Evolutionary conservation across 2,329 filamentous ascomycete genomes (phyloP), one percentile per base, ranked within the genome.

Genomic region (Capronia americana): DNA sequence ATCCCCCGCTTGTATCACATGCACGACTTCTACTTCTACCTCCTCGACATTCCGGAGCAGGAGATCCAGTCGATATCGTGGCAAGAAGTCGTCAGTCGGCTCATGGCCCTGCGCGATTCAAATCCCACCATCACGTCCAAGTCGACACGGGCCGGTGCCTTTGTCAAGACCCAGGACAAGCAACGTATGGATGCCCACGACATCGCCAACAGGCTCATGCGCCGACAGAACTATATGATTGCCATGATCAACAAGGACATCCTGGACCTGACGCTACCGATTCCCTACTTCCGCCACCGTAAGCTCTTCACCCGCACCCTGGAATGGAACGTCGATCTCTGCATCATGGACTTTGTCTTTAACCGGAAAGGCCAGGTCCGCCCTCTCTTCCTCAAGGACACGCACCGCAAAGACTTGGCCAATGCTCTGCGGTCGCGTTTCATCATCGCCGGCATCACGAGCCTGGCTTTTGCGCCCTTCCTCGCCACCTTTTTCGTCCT

Each of bases 161-260:
- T 86, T 66, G 84, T 94, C 69, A 91, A 91, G 54, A 93, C 89
- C 65, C 92, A 96, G 75, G 96, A 92, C 24, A 96, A 97, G 77
- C 92, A 98, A 79, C 87, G 94, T 69, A 89, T 99, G 72, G 95
- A 97, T 78, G 95, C 95, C 11, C 92, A 97, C 74, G 95, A 97
- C 75, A 98, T 99, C 76, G 95, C 95, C 6, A 99, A 98, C 75
- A 88, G 95, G 34, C 81, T 99, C 54, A 98, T 99, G 95, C 90
- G 95, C 66, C 91, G 92, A 75, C 94, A 97, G 69, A 99, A 99
- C 75, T 99, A 97, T 74, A 86, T 97, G 69, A 97, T 99, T 73
- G 95, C 95, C 4, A 84, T 99, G 74, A 92, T 98, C 80, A 99
- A 99, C 82, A 98, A 99, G 78, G 95, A 98, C 68, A 87, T 98